phyloP scores from a whole-genome alignment of 805 yeast species.

The Saturnispora bothae region DNA sequence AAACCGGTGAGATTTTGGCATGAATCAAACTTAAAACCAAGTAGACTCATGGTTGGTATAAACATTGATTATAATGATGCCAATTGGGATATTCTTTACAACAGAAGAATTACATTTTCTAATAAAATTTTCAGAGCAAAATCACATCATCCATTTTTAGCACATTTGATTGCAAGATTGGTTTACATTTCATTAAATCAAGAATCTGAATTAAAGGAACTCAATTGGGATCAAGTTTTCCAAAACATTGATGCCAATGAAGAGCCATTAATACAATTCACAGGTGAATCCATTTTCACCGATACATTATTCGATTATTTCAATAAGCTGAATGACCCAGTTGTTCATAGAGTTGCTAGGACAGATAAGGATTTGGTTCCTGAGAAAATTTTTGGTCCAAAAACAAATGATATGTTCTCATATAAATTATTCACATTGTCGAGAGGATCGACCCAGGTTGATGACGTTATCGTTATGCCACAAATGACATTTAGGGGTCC shows the following conservation, averaged over 20 bases:
- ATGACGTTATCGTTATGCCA: conserved; percentile 25
- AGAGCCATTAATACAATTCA: conserved; percentile 26
- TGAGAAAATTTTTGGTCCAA: conserved; percentile 23
- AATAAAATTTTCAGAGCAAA: conserved; percentile 23
- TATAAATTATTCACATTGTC: conserved; percentile 23
- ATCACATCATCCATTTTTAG: conserved; percentile 27
- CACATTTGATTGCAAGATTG: conserved; percentile 25
- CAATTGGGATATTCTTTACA: conserved; percentile 25
- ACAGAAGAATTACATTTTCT: conserved; percentile 24
- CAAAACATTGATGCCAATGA: conserved; percentile 25
- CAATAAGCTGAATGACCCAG: conserved; percentile 20
- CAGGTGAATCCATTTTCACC: conserved; percentile 27
- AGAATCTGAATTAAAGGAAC: conserved; percentile 15
- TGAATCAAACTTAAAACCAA: conserved; percentile 16
- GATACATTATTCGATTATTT: conserved; percentile 27
- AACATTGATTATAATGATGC: conserved; percentile 23
- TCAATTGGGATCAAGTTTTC: conserved; percentile 24
- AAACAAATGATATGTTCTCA: conserved; percentile 21
- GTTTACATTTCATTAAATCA: conserved; percentile 21
- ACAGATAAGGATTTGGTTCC: conserved; percentile 21
- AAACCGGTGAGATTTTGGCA: conserved; percentile 33
- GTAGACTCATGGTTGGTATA: conserved; percentile 23
- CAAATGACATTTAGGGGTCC: conserved; percentile 22
- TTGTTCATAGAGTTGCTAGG: conserved; percentile 23
- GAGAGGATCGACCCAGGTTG: conserved; percentile 25